Evolutionary conservation across 75 land plant species (phyloP).

Genomic region (Selaginella moellendorffii): DNA sequence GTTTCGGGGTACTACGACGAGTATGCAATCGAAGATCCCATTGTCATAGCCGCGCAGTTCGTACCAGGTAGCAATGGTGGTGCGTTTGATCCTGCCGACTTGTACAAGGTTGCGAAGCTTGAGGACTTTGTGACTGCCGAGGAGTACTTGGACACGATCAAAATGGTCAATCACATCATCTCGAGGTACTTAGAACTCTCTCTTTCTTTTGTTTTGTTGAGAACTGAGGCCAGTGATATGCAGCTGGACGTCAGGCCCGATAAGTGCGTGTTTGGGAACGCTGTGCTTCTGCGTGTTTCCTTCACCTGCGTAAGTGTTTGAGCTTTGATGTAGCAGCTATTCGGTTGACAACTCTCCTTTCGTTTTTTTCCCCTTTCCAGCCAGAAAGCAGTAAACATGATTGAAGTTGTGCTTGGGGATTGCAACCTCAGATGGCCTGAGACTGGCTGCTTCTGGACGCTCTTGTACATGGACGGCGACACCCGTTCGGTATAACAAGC

Average conservation of each 20-base stretch:
- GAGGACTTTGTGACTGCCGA: slow-evolving; percentile 3
- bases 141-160: slow-evolving; percentile 5
- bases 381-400: neutral
- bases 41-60: neutral
- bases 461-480: neutral
- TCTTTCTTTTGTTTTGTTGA: neutral
- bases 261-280: neutral
- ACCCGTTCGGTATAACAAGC: neutral
- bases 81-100: slow-evolving; percentile 7
- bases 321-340: too few relatives aligned
- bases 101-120: slow-evolving; percentile 8
- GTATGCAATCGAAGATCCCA: slow-evolving; percentile 1
- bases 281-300: neutral
- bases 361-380: neutral
- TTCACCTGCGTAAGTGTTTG: neutral
- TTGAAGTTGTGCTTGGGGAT: slow-evolving; percentile 4
- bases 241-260: neutral
- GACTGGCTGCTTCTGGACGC: slow-evolving; percentile 6
- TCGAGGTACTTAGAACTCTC: neutral
- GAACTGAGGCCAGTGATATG: neutral
- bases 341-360: neutral
- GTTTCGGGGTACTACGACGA: neutral
- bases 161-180: slow-evolving; percentile 1
- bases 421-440: slow-evolving; percentile 2
- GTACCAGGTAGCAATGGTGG: neutral